Base-by-base conservation (phyloP, 2,329 filamentous ascomycete genomes). In the Xylaria digitata region DNA sequence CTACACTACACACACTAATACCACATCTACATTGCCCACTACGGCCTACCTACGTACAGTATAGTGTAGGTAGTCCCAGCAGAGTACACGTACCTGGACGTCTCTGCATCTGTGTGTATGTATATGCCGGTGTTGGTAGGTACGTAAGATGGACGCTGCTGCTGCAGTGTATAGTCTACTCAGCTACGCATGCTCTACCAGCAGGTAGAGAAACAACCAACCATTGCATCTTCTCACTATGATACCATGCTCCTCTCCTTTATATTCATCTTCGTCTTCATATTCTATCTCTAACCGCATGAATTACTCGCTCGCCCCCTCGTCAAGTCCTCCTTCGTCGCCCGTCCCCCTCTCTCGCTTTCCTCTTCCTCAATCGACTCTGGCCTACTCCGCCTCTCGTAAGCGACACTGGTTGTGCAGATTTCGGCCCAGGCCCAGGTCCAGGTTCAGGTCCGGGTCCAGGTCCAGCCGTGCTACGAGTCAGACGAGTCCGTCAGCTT, bases 371-470 rank as follows among this genome's bases (percentile, higher is more conserved):
- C 61, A 37, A 54, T 48, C 63, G 43, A 50, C 63, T 34, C 59
- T 15, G 61, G 56, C 55, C 55, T 37, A 52, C 61, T 56, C 61
- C 57, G 21, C 40, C 65, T 65, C 57, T 65, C 65, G 57, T 61
- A 68, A 68, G 61, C 62, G 57, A 54, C 50, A 42, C 46, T 37
- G 61, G 34, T 46, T 30, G 43, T 56, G 37, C 50, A 67, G 65
- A 42, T 48, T n/a, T n/a, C 42, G 37, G 37, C 13, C 13, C 37
- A 40, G 37, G 37, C 13, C 13, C 37, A 15, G 37, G 56, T 6
- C 30, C 45, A 59, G 23, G 55, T 21, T 26, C 30, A 50, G 54
- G 43, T 46, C 6, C 30, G 60, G 65, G 55, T 40, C 26, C 21
- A 50, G 50, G 42, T 40, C 37, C 37, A 15, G 50, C 32, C 52